phyloP scores from a whole-genome alignment of 1,284 basidiomycete genomes.

The Ceratorhiza oryzae-sativae region DNA sequence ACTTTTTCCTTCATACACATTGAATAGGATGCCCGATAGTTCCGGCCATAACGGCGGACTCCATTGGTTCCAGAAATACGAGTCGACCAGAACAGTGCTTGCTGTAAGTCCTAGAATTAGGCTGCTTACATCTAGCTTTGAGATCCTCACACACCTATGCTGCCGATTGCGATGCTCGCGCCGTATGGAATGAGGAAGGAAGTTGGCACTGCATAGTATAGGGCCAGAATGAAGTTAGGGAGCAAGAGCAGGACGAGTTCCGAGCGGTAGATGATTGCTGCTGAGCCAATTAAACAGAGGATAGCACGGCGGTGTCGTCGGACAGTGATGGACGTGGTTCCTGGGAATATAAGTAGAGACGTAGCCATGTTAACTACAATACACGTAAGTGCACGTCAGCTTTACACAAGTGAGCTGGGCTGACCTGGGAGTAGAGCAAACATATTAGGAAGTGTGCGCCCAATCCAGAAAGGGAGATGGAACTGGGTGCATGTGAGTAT shows the following conservation, averaged over 20 bases:
- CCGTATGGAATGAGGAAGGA: conserved; percentile 43
- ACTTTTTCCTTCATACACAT: conserved; percentile 86
- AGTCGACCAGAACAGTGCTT: conserved; percentile 74
- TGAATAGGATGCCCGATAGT: conserved; percentile 80
- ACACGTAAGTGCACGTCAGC: conserved; percentile 15
- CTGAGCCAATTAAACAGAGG: conserved; percentile 64
- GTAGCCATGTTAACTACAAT: conserved; percentile 68
- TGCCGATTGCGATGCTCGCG: conserved; percentile 36
- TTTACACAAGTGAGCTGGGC: conserved; percentile 43
- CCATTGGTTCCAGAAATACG: conserved; percentile 80
- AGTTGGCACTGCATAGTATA: conserved; percentile 50
- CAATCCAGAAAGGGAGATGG: conserved; percentile 92
- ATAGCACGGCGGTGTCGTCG: conserved; percentile 43
- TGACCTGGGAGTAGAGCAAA: conserved; percentile 82
- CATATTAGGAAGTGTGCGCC: conserved; percentile 94
- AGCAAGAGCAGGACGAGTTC: conserved; percentile 72
- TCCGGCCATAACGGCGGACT: conserved; percentile 82
- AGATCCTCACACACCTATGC: conserved; percentile 26
- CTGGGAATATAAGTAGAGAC: conserved; percentile 60
- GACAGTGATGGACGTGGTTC: conserved; percentile 39
- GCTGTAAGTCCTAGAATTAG: conserved; percentile 54
- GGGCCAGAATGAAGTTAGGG: conserved; percentile 67
- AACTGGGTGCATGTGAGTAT: conserved; percentile 83
- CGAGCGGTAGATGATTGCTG: conserved; percentile 78
- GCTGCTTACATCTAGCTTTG: background rate